Evolutionary conservation across 352 stramenopile genomes (phyloP), one percentile per base, ranked within the genome.

Genomic region (Pythium volutum): DNA sequence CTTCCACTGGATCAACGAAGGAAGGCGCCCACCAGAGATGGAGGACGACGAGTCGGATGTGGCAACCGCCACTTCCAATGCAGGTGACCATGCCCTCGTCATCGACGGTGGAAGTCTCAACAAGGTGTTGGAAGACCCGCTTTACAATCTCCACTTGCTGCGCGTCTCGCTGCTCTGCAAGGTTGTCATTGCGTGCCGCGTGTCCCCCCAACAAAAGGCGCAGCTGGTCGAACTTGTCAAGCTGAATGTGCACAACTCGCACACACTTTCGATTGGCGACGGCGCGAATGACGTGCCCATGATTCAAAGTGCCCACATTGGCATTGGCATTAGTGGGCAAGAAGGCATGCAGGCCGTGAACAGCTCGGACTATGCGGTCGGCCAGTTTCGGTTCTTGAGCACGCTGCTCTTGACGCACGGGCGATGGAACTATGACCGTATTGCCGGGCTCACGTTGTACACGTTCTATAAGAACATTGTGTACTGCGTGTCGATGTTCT

Each of bases 121-220:
- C 41, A 59, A 88, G 62, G 81, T 93, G 12, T 60, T 95, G 4
- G 80, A 84, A 66, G 77, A 90, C 27, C 74, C 79, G 5, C 59
- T 90, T 33, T 81, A 84, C 62, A 90, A 90, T 58, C 64, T 92
- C 27, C 81, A 93, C 60, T 68, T 98, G 34, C 71, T 97, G 14
- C 83, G 84, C 23, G 74, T 96, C 4, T 71, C 88, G 57, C 76
- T 84, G 61, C 94, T 86, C 71, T 99, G 95, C 68, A 93, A 98
- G 39, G 93, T 97, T 12, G 97, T 99, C 1, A 95, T 99, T 56
- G 96, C 95, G 27, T 99, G 97, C 61, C 91, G 98, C 54, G 97
- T 99, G 2, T 99, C 91, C 36, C 97, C 98, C 22, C 88, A 96
- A 48, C 98, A 99, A 72, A 99, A 99, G 72, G 97, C 97, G 8